Percentiles rank a stretch among this genome's conserved stretches.
Conservation (phyloP, 2,329 filamentous ascomycete species). For the Epichloe typhina region DNA sequence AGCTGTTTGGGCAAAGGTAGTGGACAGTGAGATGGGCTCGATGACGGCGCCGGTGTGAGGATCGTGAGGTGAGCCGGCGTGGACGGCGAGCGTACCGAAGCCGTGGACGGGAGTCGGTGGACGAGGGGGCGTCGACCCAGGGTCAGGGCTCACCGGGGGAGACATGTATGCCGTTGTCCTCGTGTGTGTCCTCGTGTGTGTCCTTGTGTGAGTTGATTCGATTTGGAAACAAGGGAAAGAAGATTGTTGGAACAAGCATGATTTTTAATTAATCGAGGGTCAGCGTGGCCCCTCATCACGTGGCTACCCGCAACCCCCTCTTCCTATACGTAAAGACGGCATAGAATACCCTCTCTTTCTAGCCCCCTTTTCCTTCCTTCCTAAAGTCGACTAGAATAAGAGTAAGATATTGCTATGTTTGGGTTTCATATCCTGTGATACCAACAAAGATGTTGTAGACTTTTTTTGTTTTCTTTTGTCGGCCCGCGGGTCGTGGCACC, state of each 20-base stretch:
- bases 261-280: too few species aligned
- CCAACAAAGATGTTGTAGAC: too few species aligned
- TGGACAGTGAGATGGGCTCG: slow-evolving; percentile 88
- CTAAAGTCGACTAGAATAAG: too few species aligned
- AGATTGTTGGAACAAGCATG: neutral
- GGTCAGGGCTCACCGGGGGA: slow-evolving; percentile 25
- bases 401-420: too few species aligned
- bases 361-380: too few species aligned
- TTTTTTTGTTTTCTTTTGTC: neutral
- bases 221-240: neutral
- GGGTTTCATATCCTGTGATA: too few species aligned
- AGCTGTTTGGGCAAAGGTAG: slow-evolving; percentile 83
- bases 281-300: too few species aligned
- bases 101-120: slow-evolving; percentile 58
- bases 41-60: slow-evolving; percentile 90
- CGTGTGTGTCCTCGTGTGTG: neutral
- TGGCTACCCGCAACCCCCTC: too few species aligned
- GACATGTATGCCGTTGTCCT: slow-evolving; percentile 12
- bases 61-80: slow-evolving; percentile 85
- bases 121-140: slow-evolving; percentile 64
- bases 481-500: neutral
- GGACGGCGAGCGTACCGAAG: slow-evolving; percentile 90
- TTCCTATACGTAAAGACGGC: too few species aligned
- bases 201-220: neutral
- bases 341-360: too few species aligned